Evolutionary conservation across 345 rosid genomes (phyloP), one percentile per base, ranked within the genome.

Genomic region (Murraya koenigii): DNA sequence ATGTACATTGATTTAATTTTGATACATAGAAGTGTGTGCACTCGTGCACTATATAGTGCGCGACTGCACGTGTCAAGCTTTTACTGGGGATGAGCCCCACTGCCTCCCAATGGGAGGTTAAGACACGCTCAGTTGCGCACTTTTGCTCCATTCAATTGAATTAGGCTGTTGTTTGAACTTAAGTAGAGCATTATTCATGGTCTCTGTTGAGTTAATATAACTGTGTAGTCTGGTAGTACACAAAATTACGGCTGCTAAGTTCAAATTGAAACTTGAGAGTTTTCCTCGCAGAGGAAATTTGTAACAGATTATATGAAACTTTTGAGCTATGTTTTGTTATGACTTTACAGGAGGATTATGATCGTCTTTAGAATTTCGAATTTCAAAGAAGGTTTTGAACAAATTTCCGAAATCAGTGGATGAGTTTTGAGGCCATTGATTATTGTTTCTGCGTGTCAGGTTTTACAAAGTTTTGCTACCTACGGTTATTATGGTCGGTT

Each of bases 401-500:
- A 9, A 33, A 17, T 64, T 64, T 32, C 22, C 22, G 3, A 64
- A 64, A 64, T 63, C 3, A 15, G 3, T 61, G 30, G 44, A 20
- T 6, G 32, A 68, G 30, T 41, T 13, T 68, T 41, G 55, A 26
- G 26, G 35, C 7, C 15, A 66, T 22, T 13, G 11, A 20, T 66
- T 23, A 4, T 19, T 30, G 19, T 20, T 8, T 52, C 2, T 20
- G 26, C n/a, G 30, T 49, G 25, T 19, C 44, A 39, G n/a, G 49
- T 28, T 52, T 17, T 23, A n/a, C 14, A 6, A 47, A 9, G 20
- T 26, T 28, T 26, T 55, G 19, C 32, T 71, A 2, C n/a, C 8
- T 23, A 7, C 17, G 52, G 15, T 54, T 54, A 56, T 32, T 54
- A 56, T 56, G 75, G 75, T 58, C 75, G 41, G 75, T 71, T 54